Evolutionary conservation across 768 basidiomycete genomes (phyloP).

Genomic region (Suillus bovinus): DNA sequence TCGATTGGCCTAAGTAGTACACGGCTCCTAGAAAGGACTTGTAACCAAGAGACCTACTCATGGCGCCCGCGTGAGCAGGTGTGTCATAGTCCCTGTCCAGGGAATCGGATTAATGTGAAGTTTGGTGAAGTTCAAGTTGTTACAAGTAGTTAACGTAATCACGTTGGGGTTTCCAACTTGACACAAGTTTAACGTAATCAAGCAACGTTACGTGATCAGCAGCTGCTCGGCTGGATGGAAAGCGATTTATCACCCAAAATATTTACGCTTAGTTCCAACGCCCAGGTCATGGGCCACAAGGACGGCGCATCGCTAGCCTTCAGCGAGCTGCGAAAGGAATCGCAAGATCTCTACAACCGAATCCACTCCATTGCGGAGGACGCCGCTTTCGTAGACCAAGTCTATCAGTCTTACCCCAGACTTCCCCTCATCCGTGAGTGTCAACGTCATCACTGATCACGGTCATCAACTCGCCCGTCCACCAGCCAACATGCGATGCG

Average conservation of each 20-base stretch:
- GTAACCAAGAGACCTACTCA: not conserved
- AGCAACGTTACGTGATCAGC: too few species aligned
- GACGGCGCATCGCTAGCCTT: constrained; percentile 31
- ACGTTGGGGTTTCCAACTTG: too few species aligned
- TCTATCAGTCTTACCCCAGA: constrained; percentile 47
- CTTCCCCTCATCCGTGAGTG: constrained; percentile 59
- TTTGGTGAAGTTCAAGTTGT: not conserved
- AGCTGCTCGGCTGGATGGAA: too few species aligned
- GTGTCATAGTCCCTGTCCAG: not conserved
- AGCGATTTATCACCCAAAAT: not conserved
- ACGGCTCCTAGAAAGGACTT: not conserved
- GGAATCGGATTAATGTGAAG: not conserved
- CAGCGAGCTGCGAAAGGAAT: constrained; percentile 62
- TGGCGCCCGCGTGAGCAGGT: not conserved
- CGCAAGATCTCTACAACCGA: constrained; percentile 81
- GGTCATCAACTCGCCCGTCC: not conserved
- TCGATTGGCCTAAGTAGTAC: not conserved
- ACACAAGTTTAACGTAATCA: too few species aligned
- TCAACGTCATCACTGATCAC: not conserved
- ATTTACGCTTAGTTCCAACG: not conserved
- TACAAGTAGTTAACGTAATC: not conserved
- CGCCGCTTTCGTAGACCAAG: constrained; percentile 60
- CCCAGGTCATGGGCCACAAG: constrained; percentile 5
- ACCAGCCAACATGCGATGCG: constrained; percentile 89
- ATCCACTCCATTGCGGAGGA: constrained; percentile 86